A percentile compares a stretch with the other conserved stretches of the same genome.
Evolutionary conservation across 2,329 filamentous ascomycete species (phyloP).

Genomic region (Clarireedia monteithiana): DNA sequence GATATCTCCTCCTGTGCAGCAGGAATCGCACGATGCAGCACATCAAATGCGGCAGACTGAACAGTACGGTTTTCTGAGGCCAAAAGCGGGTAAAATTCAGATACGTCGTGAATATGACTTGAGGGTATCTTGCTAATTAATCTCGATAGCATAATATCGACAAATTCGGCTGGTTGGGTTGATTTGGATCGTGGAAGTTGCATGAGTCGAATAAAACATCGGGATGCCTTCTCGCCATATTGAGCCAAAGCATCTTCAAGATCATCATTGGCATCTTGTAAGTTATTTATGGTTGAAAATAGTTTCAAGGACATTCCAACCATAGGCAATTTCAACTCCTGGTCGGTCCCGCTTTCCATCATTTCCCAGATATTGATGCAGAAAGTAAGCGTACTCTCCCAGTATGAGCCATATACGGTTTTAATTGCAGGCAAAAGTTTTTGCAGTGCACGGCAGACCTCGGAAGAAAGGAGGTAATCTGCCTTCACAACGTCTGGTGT

Average conservation of each 20-base stretch:
- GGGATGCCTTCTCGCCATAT: conserved; percentile 46
- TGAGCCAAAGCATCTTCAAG: conserved; percentile 65
- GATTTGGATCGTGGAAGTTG: conserved; percentile 39
- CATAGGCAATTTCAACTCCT: conserved; percentile 49
- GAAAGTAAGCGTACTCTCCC: conserved; percentile 58
- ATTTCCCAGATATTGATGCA: conserved; percentile 51
- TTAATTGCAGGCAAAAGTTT: conserved; percentile 64
- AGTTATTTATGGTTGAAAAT: conserved; percentile 50
- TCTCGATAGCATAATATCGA: conserved; percentile 66
- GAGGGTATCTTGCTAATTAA: conserved; percentile 58
- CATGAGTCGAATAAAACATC: conserved; percentile 55
- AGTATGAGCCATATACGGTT: conserved; percentile 83
- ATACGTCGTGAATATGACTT: conserved; percentile 52
- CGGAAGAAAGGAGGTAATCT: conserved; percentile 37
- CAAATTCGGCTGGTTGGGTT: conserved; percentile 63
- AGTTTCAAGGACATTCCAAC: conserved; percentile 69
- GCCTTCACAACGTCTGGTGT: conserved; percentile 45
- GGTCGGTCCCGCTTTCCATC: conserved; percentile 32
- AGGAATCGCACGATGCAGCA: conserved; percentile 76
- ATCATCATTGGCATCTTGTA: conserved; percentile 78
- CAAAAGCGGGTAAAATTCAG: conserved; percentile 67
- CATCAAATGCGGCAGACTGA: conserved; percentile 70
- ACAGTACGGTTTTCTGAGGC: conserved; percentile 67
- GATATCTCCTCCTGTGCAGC: conserved; percentile 73
- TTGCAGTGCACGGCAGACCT: conserved; percentile 49